These are phyloP conservation scores for Cydonia oblonga DNA, from an alignment of 331 rosid species.

Conservation along the genomic window DNA sequence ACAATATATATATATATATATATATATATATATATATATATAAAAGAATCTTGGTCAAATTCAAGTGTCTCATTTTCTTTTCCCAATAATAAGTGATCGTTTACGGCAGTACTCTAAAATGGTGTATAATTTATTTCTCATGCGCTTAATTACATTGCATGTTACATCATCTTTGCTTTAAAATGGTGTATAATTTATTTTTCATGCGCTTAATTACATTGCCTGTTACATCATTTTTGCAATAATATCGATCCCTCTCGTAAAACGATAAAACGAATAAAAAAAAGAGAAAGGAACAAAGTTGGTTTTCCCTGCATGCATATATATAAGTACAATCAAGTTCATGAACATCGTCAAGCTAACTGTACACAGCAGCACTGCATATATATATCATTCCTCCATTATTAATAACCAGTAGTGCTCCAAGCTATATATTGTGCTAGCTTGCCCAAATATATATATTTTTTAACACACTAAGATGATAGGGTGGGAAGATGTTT, in stretches of 20 bases:
- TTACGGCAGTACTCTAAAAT: too few relatives aligned
- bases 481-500: slow-evolving; percentile 84
- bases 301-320: background rate
- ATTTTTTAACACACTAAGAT: slow-evolving; percentile 7
- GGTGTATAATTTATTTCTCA: background rate
- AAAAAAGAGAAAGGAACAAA: background rate
- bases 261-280: background rate
- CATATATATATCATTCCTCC: too few relatives aligned
- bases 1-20: too few relatives aligned
- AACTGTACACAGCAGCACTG: background rate
- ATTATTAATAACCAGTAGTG: background rate
- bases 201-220: background rate
- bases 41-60: too few relatives aligned
- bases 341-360: background rate
- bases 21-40: too few relatives aligned
- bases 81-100: too few relatives aligned
- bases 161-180: slow-evolving; percentile 7
- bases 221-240: slow-evolving; percentile 5
- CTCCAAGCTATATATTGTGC: background rate
- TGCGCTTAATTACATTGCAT: background rate
- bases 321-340: background rate
- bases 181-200: background rate
- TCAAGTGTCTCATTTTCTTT: too few relatives aligned
- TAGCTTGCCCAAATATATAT: background rate
- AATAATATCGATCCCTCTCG: background rate